Evolutionary conservation across 2,329 filamentous ascomycete genomes (phyloP).

Genomic region (Penicillium verrucosum): DNA sequence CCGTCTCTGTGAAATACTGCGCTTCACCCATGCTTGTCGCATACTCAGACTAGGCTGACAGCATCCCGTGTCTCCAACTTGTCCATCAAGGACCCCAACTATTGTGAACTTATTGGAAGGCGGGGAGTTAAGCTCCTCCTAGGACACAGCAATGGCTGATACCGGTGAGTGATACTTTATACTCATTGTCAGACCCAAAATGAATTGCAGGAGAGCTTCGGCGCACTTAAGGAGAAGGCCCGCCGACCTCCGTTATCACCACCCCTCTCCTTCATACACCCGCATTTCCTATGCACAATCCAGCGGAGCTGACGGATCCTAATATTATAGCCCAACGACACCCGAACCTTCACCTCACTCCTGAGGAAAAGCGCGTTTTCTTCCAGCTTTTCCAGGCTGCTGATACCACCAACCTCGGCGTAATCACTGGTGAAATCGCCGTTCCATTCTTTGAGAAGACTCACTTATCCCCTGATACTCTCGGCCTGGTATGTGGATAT

Average conservation of each 20-base stretch:
- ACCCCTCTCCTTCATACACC: constrained; percentile 8
- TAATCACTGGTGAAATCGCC: constrained; percentile 92
- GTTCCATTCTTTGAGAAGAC: constrained; percentile 99
- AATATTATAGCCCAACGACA: constrained; percentile 34
- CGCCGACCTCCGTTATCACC: constrained; percentile 18
- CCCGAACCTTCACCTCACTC: constrained; percentile 76
- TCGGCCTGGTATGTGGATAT: constrained; percentile 73
- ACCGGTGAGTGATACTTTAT: constrained; percentile 24
- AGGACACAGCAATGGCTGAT: constrained; percentile 34
- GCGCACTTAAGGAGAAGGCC: constrained; percentile 27
- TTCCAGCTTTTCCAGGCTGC: constrained; percentile 90
- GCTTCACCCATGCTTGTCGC: constrained; percentile 30
- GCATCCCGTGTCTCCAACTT: constrained; percentile 19
- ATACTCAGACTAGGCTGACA: constrained; percentile 24
- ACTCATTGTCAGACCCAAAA: not conserved
- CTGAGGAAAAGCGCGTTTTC: constrained; percentile 92
- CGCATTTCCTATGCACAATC: constrained; percentile 3
- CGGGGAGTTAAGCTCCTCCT: constrained; percentile 31
- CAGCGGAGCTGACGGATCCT: constrained; percentile 26
- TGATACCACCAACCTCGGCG: constrained; percentile 84
- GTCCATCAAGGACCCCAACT: constrained; percentile 17
- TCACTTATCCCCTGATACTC: constrained; percentile 74
- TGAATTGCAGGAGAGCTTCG: constrained; percentile 4
- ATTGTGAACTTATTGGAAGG: constrained; percentile 21
- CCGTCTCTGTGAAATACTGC: constrained; percentile 14